phyloP scores from a whole-genome alignment of 306 rosid species.

The Quercus berberidifolia region DNA sequence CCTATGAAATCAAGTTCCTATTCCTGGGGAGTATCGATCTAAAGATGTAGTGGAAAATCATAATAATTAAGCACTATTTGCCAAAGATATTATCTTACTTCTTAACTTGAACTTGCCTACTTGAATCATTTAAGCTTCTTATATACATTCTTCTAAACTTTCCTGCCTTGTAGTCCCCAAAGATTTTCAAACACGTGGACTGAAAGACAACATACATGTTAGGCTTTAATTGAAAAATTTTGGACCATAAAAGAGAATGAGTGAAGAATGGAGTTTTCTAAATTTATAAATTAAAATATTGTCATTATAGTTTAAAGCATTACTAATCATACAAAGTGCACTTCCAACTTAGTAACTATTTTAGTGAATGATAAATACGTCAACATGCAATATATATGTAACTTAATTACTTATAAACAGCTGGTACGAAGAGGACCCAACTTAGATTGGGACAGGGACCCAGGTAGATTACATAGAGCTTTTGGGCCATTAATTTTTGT shows the following conservation, averaged over 20 bases:
- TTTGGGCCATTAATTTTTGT: neutral
- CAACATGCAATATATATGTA: constrained; percentile 12
- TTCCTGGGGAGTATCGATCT: neutral
- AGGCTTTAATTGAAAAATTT: neutral
- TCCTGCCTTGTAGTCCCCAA: neutral
- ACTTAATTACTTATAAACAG: neutral
- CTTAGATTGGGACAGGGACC: neutral
- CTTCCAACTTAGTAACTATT: constrained; percentile 25
- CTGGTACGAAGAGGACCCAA: neutral
- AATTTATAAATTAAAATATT: constrained; percentile 11
- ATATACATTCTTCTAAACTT: neutral
- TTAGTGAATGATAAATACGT: constrained; percentile 4
- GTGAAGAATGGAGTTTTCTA: constrained; percentile 15
- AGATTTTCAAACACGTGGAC: neutral
- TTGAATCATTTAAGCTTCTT: neutral
- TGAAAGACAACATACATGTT: neutral
- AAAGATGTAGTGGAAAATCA: neutral
- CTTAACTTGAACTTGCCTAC: constrained; percentile 4
- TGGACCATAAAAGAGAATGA: neutral
- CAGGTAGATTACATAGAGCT: neutral
- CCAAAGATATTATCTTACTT: neutral
- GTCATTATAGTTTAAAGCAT: constrained; percentile 8
- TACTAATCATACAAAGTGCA: constrained; percentile 25
- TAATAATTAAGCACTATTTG: neutral
- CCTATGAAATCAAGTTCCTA: constrained; percentile 28